phyloP scores from a whole-genome alignment of 2,329 filamentous ascomycete species.

The Colletotrichum sublineola region DNA sequence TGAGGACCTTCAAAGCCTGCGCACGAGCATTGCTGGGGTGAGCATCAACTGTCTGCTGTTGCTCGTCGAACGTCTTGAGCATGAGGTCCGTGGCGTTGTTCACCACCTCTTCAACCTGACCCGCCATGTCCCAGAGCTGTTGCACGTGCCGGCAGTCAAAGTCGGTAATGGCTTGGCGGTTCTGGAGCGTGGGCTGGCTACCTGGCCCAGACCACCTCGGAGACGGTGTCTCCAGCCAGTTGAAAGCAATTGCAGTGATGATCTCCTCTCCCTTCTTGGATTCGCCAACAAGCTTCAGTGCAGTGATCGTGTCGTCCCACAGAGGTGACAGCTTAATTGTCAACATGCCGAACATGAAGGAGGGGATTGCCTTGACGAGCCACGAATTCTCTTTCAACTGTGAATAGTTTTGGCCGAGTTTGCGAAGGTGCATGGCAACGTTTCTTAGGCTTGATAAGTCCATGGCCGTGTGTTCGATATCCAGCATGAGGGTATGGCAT shows the following conservation, averaged over 20 bases:
- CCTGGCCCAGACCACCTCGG: conserved; percentile 64
- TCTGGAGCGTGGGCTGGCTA: conserved; percentile 49
- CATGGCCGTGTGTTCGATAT: conserved; percentile 85
- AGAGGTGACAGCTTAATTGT: conserved; percentile 87
- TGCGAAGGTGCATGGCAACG: conserved; percentile 88
- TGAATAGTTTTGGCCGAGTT: conserved; percentile 76
- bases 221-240: conserved; percentile 78
- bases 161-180: conserved; percentile 67
- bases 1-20: conserved; percentile 84
- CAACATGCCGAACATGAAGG: conserved; percentile 89
- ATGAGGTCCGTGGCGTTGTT: conserved; percentile 70
- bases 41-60: conserved; percentile 67
- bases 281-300: conserved; percentile 81
- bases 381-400: conserved; percentile 71
- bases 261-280: conserved; percentile 78
- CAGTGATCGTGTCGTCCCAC: conserved; percentile 86
- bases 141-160: conserved; percentile 88
- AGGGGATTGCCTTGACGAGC: conserved; percentile 79
- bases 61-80: conserved; percentile 72
- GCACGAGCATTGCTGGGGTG: conserved; percentile 72
- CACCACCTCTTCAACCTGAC: conserved; percentile 65
- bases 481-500: conserved; percentile 74
- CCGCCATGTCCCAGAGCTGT: conserved; percentile 66
- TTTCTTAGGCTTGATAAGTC: conserved; percentile 80
- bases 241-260: conserved; percentile 79